Evolutionary conservation across 2,329 filamentous ascomycete genomes (phyloP).

Genomic region (Atkinsonella hypoxylon): DNA sequence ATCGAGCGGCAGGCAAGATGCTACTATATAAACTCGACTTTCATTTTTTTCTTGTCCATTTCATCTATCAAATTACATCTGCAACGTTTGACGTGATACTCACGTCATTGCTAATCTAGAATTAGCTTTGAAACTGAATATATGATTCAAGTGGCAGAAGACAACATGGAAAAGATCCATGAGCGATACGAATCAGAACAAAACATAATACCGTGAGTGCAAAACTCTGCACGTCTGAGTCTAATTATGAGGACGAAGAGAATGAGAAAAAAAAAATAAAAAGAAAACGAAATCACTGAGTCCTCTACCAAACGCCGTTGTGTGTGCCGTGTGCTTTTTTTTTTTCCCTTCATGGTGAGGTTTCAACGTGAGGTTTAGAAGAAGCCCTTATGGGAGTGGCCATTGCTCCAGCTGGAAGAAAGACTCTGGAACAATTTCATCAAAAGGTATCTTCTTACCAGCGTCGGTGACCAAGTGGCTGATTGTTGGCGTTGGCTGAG

Average conservation of each 20-base stretch:
- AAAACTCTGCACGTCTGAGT: constrained; percentile 8
- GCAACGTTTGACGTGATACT: neutral
- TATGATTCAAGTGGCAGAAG: neutral
- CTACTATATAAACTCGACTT: neutral
- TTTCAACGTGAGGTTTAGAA: neutral
- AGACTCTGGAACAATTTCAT: neutral
- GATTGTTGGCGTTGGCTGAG: constrained; percentile 36
- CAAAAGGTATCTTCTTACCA: constrained; percentile 27
- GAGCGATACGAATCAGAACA: constrained; percentile 5
- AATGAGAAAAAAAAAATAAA: constrained; percentile 8
- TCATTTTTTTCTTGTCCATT: neutral
- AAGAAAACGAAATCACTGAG: constrained; percentile 5
- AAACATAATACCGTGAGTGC: constrained; percentile 6
- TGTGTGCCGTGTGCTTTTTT: constrained; percentile 11
- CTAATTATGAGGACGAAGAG: constrained; percentile 7
- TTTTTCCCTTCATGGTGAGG: neutral
- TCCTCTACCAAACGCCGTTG: constrained; percentile 21
- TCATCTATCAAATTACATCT: constrained; percentile 1
- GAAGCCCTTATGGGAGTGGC: neutral
- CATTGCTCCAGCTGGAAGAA: neutral
- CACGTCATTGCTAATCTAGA: neutral
- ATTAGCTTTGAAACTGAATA: neutral
- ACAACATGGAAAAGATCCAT: neutral
- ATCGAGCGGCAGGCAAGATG: neutral
- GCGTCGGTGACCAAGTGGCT: constrained; percentile 37